phyloP scores from a whole-genome alignment of 352 stramenopile species.

The Globisporangium radiosum region DNA sequence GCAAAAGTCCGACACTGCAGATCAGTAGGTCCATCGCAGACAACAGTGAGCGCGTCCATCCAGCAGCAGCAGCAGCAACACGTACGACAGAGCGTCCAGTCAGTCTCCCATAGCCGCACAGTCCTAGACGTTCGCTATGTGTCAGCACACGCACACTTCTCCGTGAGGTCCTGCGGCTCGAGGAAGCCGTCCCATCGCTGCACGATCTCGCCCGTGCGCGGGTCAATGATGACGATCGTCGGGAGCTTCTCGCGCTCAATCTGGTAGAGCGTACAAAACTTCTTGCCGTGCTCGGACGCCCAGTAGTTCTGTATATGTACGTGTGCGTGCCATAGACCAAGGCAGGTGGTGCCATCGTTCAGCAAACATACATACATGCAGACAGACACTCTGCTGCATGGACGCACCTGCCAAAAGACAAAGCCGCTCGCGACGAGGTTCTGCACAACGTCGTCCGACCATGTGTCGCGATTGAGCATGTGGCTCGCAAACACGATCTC shows the following conservation, averaged over 20 bases:
- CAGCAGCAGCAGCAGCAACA: too few relatives aligned
- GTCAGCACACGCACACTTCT: constrained; percentile 45
- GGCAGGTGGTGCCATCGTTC: too few relatives aligned
- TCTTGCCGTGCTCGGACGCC: constrained; percentile 73
- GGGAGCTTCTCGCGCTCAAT: constrained; percentile 62
- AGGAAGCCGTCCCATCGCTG: constrained; percentile 67
- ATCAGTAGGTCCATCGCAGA: not conserved
- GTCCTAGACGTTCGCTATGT: too few relatives aligned
- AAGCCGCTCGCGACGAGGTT: constrained; percentile 92
- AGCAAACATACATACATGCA: too few relatives aligned
- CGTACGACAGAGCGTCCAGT: too few relatives aligned
- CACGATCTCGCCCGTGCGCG: constrained; percentile 62
- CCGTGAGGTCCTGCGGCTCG: constrained; percentile 57
- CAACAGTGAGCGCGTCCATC: not conserved
- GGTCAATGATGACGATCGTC: constrained; percentile 71
- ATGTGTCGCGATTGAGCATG: constrained; percentile 95
- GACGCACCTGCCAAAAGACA: constrained; percentile 90
- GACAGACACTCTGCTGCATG: too few relatives aligned
- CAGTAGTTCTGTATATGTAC: constrained; percentile 48
- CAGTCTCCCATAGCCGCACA: too few relatives aligned
- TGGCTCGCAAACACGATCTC: constrained; percentile 93
- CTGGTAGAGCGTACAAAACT: constrained; percentile 80
- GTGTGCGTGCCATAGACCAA: too few relatives aligned
- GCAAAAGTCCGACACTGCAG: constrained; percentile 58
- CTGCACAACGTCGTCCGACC: constrained; percentile 92